These are phyloP conservation scores for Gastrolobium bilobum DNA, from an alignment of 306 rosid species.

Conservation along the genomic window DNA sequence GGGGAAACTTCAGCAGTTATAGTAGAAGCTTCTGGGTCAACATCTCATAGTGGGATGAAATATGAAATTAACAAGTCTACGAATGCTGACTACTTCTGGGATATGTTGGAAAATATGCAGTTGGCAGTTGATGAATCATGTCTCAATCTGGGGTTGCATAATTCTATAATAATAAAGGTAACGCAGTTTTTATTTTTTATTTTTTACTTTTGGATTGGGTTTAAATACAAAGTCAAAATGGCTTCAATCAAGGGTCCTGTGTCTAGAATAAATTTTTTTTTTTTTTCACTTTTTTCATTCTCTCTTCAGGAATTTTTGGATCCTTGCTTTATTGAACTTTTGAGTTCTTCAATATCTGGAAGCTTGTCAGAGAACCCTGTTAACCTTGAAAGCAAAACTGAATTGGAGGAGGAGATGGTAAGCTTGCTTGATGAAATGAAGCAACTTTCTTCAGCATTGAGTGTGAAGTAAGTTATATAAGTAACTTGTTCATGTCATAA, in stretches of 20 bases:
- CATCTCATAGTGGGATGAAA: background rate
- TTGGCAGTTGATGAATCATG: background rate
- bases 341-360: background rate
- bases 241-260: background rate
- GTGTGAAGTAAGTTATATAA: slow-evolving; percentile 42
- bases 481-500: background rate
- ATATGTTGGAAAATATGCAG: slow-evolving; percentile 18
- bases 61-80: background rate
- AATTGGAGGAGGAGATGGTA: background rate
- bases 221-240: background rate
- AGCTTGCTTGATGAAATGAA: slow-evolving; percentile 45
- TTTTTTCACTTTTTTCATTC: background rate
- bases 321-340: background rate
- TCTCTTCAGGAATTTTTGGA: slow-evolving; percentile 24
- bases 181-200: background rate
- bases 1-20: slow-evolving; percentile 10
- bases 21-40: slow-evolving; percentile 19
- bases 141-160: background rate
- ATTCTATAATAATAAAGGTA: slow-evolving; percentile 46
- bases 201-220: background rate
- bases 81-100: slow-evolving; percentile 41
- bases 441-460: slow-evolving; percentile 47
- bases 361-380: background rate
- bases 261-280: background rate
- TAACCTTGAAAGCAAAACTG: background rate